A percentile compares a stretch with the other conserved stretches of the same genome.
These are phyloP conservation scores for Fusarium mexicanum DNA, from an alignment of 2,329 filamentous ascomycete genomes.

Conservation along the genomic window DNA sequence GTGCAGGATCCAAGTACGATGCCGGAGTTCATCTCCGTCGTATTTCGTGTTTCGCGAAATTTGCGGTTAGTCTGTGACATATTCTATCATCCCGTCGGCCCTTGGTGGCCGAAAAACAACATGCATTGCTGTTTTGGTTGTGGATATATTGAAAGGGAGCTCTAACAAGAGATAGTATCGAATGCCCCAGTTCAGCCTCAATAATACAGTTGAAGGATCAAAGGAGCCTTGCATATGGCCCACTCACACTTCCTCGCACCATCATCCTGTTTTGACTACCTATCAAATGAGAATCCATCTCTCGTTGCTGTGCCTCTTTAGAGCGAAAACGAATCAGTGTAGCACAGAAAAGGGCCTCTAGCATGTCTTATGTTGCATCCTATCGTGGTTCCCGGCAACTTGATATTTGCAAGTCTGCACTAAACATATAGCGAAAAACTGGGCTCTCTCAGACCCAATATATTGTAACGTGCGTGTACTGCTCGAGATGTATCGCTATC, in stretches of 20 bases:
- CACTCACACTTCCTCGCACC: conserved; percentile 19
- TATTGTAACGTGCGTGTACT: not conserved
- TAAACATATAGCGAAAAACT: conserved; percentile 6
- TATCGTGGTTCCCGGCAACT: not conserved
- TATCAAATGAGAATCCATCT: not conserved
- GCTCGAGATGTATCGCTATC: not conserved
- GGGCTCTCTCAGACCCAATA: not conserved
- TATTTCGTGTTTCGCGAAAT: conserved; percentile 8
- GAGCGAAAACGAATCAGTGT: not conserved
- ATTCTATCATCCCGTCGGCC: not conserved
- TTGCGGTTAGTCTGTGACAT: not conserved
- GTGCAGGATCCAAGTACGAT: not conserved
- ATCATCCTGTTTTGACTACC: conserved; percentile 1
- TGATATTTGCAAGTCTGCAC: not conserved
- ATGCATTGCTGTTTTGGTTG: not conserved
- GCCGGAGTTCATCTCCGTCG: not conserved
- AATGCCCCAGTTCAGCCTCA: not conserved
- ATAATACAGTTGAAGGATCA: not conserved
- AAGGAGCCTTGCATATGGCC: conserved; percentile 6
- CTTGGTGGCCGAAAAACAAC: not conserved
- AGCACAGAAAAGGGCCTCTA: not conserved
- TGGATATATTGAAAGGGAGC: not conserved
- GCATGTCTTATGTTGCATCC: not conserved
- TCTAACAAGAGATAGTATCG: not conserved
- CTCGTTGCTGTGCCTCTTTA: not conserved